These are phyloP conservation scores for Pythium grandisporangium DNA, from an alignment of 352 stramenopile species.

Conservation along the genomic window DNA sequence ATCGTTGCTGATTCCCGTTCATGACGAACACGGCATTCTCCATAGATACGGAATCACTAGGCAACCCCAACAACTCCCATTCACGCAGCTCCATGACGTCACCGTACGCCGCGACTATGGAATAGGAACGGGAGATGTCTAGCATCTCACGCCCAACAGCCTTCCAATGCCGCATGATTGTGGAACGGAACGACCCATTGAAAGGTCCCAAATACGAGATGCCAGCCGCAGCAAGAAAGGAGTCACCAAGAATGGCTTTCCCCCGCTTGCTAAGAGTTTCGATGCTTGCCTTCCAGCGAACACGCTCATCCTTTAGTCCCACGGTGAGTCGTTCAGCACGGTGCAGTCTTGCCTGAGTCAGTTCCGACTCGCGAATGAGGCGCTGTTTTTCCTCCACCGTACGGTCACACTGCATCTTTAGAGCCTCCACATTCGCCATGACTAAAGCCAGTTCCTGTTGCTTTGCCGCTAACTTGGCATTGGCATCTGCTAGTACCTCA, in stretches of 20 bases:
- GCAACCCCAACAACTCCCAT: constrained; percentile 85
- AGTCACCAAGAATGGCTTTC: constrained; percentile 39
- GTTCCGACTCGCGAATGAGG: constrained; percentile 46
- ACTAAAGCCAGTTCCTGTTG: constrained; percentile 57
- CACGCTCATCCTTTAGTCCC: constrained; percentile 56
- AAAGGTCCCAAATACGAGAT: constrained; percentile 66
- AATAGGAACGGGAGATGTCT: constrained; percentile 33
- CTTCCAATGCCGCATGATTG: constrained; percentile 26
- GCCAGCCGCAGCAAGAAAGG: constrained; percentile 47
- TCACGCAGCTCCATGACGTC: constrained; percentile 77
- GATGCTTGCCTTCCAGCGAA: constrained; percentile 62
- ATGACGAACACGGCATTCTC: constrained; percentile 90
- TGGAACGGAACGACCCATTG: constrained; percentile 26
- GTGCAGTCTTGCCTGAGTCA: constrained; percentile 43
- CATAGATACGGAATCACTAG: constrained; percentile 81
- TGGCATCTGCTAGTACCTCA: constrained; percentile 54
- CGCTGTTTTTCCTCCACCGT: constrained; percentile 60
- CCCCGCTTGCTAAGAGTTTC: constrained; percentile 37
- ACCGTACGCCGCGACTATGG: constrained; percentile 59
- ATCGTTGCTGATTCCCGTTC: constrained; percentile 69
- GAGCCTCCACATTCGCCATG: constrained; percentile 27
- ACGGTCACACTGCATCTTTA: constrained; percentile 57
- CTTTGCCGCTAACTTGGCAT: constrained; percentile 56
- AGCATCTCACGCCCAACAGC: constrained; percentile 11
- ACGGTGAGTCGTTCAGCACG: constrained; percentile 53